Base-by-base conservation (phyloP, 140 eudicot genomes). In the Senecio squalidus region DNA sequence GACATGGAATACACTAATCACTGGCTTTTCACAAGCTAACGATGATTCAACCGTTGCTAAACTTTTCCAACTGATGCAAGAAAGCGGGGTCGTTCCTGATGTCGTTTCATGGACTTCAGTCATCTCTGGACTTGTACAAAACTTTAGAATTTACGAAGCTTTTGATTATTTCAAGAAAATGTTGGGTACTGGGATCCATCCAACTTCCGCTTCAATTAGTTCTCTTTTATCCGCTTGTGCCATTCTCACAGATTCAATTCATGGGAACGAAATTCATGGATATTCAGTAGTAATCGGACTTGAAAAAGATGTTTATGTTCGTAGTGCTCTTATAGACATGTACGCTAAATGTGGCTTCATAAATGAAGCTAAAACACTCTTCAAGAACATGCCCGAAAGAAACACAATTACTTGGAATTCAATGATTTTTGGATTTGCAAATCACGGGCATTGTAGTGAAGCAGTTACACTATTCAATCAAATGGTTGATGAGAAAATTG, bases 81-180 rank as follows among this genome's bases (percentile, higher is more conserved):
- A 29, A 41, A 29, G 40, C 28, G 78, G 80, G 49, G 41, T 82
- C 41, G 70, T 74, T 58, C 95, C 89, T 26, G 95, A 89, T 66
- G 92, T 82, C n/a, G 82, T 89, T 58, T 84, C 97, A 20, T 89
- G 95, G 95, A 89, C 97, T 58, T 82, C 93, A 0, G 20, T 89
- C 38, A 71, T 89, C 11, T 82, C 95, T 1, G 97, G 95, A n/a
- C 71, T 70, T 29, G 89, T 82, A 54, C 79, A 80, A 15, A 89
- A 80, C 40, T 70, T 80, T 52, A 75, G 72, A 5, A 68, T 68
- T 62, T 44, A 6, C 8, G 76, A 80, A 67, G 97, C 97, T 54
- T 82, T 80, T 66, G 68, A 27, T 44, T 57, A 56, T 1, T 82
- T 89, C 48, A 72, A 61, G 68, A 70, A 76, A 74, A 82, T 89